These are phyloP conservation scores for Fagopyrum tataricum DNA, from an alignment of 148 eudicot genomes.

Conservation along the genomic window DNA sequence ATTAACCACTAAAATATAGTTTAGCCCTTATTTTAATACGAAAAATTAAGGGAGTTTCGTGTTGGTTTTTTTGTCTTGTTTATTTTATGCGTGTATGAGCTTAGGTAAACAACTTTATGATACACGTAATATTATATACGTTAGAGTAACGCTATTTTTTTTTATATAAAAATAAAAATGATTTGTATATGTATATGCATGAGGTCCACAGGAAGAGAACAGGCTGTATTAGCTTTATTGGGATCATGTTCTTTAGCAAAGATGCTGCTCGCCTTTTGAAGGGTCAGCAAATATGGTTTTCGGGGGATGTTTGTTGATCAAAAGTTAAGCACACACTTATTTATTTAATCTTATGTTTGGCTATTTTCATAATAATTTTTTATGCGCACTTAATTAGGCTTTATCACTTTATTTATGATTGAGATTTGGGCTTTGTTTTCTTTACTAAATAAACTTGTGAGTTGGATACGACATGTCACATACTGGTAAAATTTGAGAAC, in stretches of 20 bases:
- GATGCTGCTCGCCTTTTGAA: slow-evolving; percentile 9
- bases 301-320: neutral
- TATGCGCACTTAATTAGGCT: neutral
- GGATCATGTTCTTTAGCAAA: slow-evolving; percentile 12
- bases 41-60: no score
- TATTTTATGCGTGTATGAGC: neutral
- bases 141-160: neutral
- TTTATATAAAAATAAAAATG: neutral
- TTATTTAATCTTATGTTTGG: slow-evolving; percentile 9
- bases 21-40: no score
- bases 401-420: neutral
- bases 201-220: slow-evolving; percentile 11
- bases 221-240: slow-evolving; percentile 13
- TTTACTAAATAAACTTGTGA: neutral
- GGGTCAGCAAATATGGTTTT: slow-evolving; percentile 4
- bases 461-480: neutral
- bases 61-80: neutral
- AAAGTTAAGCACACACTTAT: neutral
- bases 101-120: neutral
- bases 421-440: neutral
- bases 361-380: neutral
- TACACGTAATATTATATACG: neutral
- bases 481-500: no score
- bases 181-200: neutral
- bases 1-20: no score